phyloP scores from a whole-genome alignment of 805 yeast species.

The Vanderwaltozyma yarrowii region DNA sequence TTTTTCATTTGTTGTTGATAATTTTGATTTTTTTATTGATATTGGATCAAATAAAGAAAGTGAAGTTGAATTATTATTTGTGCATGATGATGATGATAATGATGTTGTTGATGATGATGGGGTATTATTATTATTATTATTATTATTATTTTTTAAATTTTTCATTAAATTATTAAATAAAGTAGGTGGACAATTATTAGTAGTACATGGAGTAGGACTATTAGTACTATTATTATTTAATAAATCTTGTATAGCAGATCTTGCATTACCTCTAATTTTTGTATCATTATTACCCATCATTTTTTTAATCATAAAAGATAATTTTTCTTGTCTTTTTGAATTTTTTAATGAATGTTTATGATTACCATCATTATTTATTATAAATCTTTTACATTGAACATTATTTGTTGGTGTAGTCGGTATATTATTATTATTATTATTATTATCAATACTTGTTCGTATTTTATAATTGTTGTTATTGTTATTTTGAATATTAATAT shows the following conservation, averaged over 20 bases:
- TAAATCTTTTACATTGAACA: constrained; percentile 31
- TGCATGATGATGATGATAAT: background rate
- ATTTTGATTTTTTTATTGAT: too few species aligned
- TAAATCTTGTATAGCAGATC: constrained; percentile 61
- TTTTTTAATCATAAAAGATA: constrained; percentile 65
- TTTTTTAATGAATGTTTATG: constrained; percentile 76
- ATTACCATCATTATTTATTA: constrained; percentile 51
- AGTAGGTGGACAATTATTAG: constrained; percentile 47
- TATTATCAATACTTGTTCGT: background rate
- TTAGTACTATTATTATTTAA: background rate
- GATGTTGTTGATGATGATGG: background rate
- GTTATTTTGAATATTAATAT: background rate
- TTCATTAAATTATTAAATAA: constrained; percentile 54
- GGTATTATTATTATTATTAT: background rate
- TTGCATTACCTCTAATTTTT: constrained; percentile 58
- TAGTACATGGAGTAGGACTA: background rate
- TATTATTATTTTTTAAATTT: constrained; percentile 1
- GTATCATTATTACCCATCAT: constrained; percentile 51
- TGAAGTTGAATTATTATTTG: background rate
- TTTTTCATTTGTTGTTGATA: background rate
- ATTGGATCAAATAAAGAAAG: too few species aligned
- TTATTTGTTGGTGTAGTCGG: background rate
- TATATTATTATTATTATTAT: background rate
- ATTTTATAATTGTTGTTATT: background rate
- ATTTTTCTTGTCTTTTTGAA: constrained; percentile 69